Evolutionary conservation across 2,329 filamentous ascomycete species (phyloP), one percentile per base, ranked within the genome.

Genomic region (Colletotrichum tamarilloi): DNA sequence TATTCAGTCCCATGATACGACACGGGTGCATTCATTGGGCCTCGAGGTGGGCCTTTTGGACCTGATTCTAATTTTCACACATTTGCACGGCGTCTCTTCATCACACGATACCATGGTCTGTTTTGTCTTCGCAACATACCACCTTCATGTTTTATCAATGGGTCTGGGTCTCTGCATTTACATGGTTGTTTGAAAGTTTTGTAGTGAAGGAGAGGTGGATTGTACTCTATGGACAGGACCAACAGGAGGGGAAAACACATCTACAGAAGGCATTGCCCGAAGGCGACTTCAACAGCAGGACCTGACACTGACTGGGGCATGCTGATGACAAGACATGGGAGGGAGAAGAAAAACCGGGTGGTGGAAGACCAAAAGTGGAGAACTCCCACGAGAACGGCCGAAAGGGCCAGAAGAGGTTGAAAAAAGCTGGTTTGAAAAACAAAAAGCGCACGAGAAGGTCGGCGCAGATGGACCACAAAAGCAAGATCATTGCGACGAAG

Each of bases 51-150:
- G 9, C 55, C 38, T 46, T 30, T 4, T 6, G 67, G 60, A 42
- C 49, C 32, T 66, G 62, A 55, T 26, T 71, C n/a, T 67, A 62
- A 73, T 71, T 73, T 58, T 62, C 42, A 73, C 19, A 49, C 71
- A 71, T 73, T 71, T 71, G 56, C 71, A 73, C 71, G 71, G 71
- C 71, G 71, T 73, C 67, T 70, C 46, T 67, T 73, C 67, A 69
- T 74, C 71, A 72, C 62, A 75, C 72, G 75, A 76, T 76, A 76
- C 75, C 75, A 76, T 49, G 75, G 75, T 75, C 67, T 74, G 66
- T 64, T 74, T 71, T 75, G 52, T 66, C 68, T 69, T 58, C 63
- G 60, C 67, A 49, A 66, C 74, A 75, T 71, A 67, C 67, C 63
- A 74, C 69, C 66, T 70, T 69, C 14, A 73, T 74, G 68, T 73